Base-by-base conservation (phyloP, 1,284 basidiomycete species). In the Ustilago xerochloae region DNA sequence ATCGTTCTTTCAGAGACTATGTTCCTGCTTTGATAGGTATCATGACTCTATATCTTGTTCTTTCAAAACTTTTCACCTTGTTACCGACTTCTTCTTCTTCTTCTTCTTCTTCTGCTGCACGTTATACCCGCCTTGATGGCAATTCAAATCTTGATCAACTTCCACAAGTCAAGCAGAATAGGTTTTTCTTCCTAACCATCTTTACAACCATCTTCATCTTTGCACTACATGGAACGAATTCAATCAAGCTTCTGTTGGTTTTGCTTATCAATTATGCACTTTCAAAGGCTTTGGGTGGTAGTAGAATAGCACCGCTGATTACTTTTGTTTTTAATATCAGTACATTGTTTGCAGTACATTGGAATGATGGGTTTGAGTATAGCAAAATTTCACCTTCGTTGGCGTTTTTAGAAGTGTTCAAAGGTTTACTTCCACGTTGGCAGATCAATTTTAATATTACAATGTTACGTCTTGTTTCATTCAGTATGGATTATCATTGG, bases 361-460 rank as follows among this genome's bases (percentile, higher is more conserved):
- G 88, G 70, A 90, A 89, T 76, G 87, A 89, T 28, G 96, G 96
- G 0, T 95, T 94, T 83, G 86, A 85, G 2, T 93, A 91, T 81
- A 87, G 87, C 0, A 82, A 82, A 15, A 69, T 96, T 5, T 87
- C 90, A 47, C 84, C 90, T 0, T 84, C 85, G 5, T 83, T 96
- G 32, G 87, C 85, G 6, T 84, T 82, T 16, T 77, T 96, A 91
- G 94, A 97, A 82, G 69, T 79, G 63, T 36, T 90, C 88, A 66
- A 74, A 16, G 86, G 96, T 87, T 48, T 89, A 87, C 58, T 94
- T 89, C 92, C 94, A 5, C 88, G 94, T 30, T 99, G 97, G 96
- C 90, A 97, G 80, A 89, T 98, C 81, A 90, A 88, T 77, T 98
- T 96, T 88, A 99, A 99, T 85, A 95, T 99, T 77, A 95, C 94